Evolutionary conservation across 768 basidiomycete species (phyloP).

Genomic region (Mycena pura): DNA sequence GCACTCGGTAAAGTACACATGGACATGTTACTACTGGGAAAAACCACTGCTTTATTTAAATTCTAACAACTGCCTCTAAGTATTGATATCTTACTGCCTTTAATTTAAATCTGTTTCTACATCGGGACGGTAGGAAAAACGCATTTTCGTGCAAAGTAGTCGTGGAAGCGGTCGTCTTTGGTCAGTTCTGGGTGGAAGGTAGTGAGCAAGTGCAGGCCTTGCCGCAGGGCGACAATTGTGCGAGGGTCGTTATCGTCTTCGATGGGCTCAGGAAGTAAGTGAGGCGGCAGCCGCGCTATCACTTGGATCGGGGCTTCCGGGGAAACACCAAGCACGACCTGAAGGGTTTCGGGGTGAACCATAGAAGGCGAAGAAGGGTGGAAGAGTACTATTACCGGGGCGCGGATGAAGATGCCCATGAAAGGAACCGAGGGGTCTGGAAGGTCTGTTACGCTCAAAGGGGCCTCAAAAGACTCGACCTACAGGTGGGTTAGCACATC

Average conservation of each 20-base stretch:
- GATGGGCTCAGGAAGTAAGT: conserved; percentile 51
- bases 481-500: conserved; percentile 38
- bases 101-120: conserved; percentile 4
- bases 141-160: conserved; percentile 85
- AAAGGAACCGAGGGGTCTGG: conserved; percentile 67
- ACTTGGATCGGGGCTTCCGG: conserved; percentile 70
- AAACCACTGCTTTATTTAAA: too few species aligned
- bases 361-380: not conserved
- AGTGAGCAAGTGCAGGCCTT: conserved; percentile 85
- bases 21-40: too few species aligned
- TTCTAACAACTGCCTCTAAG: too few species aligned
- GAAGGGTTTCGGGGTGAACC: not conserved
- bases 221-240: conserved; percentile 83
- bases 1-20: too few species aligned
- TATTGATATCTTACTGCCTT: too few species aligned
- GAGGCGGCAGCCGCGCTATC: conserved; percentile 70
- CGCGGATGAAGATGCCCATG: conserved; percentile 91
- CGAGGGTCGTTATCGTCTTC: conserved; percentile 61
- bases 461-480: conserved; percentile 91
- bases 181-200: conserved; percentile 96
- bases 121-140: conserved; percentile 47
- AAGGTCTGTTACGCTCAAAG: conserved; percentile 69
- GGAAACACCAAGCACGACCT: conserved; percentile 70
- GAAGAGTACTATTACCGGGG: conserved; percentile 71
- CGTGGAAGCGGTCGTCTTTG: conserved; percentile 86